Percentiles rank a stretch among this genome's conserved stretches.
These are phyloP conservation scores for Globisporangium paroecandrum DNA, from an alignment of 352 stramenopile species.

Conservation along the genomic window DNA sequence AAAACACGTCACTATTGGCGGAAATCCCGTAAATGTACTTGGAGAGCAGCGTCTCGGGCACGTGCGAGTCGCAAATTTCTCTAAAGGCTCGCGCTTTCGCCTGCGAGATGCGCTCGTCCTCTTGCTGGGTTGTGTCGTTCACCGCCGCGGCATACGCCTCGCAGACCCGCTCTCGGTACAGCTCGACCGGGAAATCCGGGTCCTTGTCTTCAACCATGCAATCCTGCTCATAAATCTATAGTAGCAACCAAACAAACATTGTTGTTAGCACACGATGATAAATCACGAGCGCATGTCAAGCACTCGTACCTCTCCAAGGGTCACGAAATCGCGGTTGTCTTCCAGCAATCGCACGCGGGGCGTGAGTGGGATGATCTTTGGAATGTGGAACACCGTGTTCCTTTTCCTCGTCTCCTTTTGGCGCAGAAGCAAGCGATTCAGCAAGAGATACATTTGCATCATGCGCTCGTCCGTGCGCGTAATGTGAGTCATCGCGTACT, in stretches of 20 bases:
- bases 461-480: constrained; percentile 93
- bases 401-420: constrained; percentile 88
- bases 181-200: constrained; percentile 72
- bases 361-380: constrained; percentile 91
- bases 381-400: constrained; percentile 87
- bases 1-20: constrained; percentile 73
- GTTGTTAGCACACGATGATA: not conserved
- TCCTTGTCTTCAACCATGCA: constrained; percentile 70
- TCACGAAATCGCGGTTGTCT: constrained; percentile 82
- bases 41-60: constrained; percentile 80
- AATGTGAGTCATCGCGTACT: constrained; percentile 92
- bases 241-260: not conserved
- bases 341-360: constrained; percentile 86
- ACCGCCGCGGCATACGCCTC: constrained; percentile 50
- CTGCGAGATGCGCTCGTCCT: constrained; percentile 57
- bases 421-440: constrained; percentile 81
- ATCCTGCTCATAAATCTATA: constrained; percentile 74
- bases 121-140: constrained; percentile 39
- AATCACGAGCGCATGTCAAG: not conserved
- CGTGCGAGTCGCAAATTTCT: constrained; percentile 75
- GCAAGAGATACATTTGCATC: constrained; percentile 91
- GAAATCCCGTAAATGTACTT: constrained; percentile 85
- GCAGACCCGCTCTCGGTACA: constrained; percentile 73
- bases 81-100: constrained; percentile 71
- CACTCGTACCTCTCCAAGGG: constrained; percentile 57